A percentile compares a stretch with the other conserved stretches of the same genome.
These are phyloP conservation scores for Scedosporium apiospermum DNA, from an alignment of 2,329 filamentous ascomycete species.

Conservation along the genomic window DNA sequence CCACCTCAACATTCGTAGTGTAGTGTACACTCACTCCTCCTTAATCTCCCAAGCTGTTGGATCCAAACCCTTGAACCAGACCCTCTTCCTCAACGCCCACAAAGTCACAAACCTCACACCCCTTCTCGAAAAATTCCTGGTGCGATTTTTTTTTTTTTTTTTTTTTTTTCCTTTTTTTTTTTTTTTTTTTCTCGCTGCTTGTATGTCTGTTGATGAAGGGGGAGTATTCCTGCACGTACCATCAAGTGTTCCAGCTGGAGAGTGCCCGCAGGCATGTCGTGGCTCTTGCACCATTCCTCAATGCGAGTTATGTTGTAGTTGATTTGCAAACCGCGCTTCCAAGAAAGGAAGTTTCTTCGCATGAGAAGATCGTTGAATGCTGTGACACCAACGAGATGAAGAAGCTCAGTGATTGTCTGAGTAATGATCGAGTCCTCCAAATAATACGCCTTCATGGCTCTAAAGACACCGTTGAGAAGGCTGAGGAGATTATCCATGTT, in stretches of 20 bases:
- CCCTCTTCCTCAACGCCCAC: too few relatives aligned
- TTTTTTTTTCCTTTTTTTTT: too few relatives aligned
- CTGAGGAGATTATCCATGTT: slow-evolving; percentile 99
- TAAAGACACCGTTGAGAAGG: slow-evolving; percentile 92
- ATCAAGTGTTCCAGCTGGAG: slow-evolving; percentile 96
- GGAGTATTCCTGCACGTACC: slow-evolving; percentile 36
- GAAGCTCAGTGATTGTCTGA: slow-evolving; percentile 88
- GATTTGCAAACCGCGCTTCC: slow-evolving; percentile 98
- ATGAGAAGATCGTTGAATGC: slow-evolving; percentile 98
- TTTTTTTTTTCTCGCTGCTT: too few relatives aligned
- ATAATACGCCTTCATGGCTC: slow-evolving; percentile 98
- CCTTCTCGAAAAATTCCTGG: too few relatives aligned
- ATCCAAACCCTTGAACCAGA: neutral
- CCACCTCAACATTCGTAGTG: neutral
- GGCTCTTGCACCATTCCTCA: slow-evolving; percentile 99
- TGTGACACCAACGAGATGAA: slow-evolving; percentile 88
- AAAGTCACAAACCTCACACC: too few relatives aligned
- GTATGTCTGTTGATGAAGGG: too few relatives aligned
- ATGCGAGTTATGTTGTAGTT: slow-evolving; percentile 99
- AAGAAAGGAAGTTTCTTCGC: slow-evolving; percentile 95
- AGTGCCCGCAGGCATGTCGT: slow-evolving; percentile 98
- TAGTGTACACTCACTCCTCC: too few relatives aligned
- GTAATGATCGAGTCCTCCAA: slow-evolving; percentile 93
- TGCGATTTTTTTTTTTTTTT: too few relatives aligned
- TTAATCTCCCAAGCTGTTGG: neutral